Evolutionary conservation across 768 basidiomycete species (phyloP), one percentile per base, ranked within the genome.

Genomic region (Lyophyllum decastes): DNA sequence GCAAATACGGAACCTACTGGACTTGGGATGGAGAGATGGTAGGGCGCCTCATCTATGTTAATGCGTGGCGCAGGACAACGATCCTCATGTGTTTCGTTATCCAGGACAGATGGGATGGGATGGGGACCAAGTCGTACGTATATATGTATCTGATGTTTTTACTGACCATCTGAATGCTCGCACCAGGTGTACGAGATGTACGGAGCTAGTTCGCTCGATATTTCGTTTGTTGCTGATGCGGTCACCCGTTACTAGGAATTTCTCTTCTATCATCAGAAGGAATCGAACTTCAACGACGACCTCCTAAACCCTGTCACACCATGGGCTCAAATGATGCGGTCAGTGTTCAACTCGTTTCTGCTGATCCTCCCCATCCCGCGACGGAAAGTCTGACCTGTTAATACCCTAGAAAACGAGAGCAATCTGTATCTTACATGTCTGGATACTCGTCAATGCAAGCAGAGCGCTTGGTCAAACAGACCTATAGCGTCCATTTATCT

Each of bases 21-120:
- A 14, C 82, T 92, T 47, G 91, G 91, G 35, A 94, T 94, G 87
- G 92, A 93, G 64, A 80, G 91, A 71, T 92, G 92, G 87, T 85
- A 66, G 35, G 75, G 68, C 50, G 27, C 11, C 21, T 16, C 25
- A 34, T 26, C 52, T 57, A 21, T 43, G 50, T 19, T 22, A 16
- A 46, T 41, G 49, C 25, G 33, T 52, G 59, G 56, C 40, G 56
- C 54, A 55, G 26, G 10, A 54, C 51, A 43, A 30, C 21, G 25
- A 49, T 53, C 21, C 41, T 61, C 58, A 54, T 44, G 35, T 38
- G 50, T 56, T 58, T 43, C 50, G 24, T 59, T 27, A 40, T 38
- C 50, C 53, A 81, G 77, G 78, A 80, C 80, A 59, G 77, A 82
- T 65, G 78, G 90, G 38, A 88, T 92, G 82, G 88, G 89, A 47